A percentile compares a stretch with the other conserved stretches of the same genome.
Evolutionary conservation across 345 rosid species (phyloP).

Genomic region (Populus alba): DNA sequence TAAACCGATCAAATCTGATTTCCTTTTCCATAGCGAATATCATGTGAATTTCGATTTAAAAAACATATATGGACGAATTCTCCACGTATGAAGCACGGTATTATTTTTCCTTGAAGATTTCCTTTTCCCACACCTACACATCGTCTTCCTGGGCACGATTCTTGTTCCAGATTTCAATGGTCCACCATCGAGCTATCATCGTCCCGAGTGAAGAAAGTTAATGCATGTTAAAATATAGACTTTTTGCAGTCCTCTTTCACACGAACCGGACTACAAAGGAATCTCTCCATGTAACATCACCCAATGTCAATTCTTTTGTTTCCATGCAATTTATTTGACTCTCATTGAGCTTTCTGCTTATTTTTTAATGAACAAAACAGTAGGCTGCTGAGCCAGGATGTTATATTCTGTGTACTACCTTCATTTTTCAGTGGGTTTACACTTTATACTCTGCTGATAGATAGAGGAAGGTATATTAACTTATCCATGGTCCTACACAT

Average conservation of each 20-base stretch:
- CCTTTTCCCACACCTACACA: background rate
- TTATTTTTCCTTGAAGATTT: background rate
- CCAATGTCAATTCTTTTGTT: background rate
- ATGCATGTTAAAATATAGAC: background rate
- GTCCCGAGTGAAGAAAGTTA: background rate
- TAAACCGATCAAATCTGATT: too few relatives aligned
- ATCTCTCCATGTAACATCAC: background rate
- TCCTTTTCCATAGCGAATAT: too few relatives aligned
- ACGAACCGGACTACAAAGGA: background rate
- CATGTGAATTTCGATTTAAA: too few relatives aligned
- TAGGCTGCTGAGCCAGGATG: background rate
- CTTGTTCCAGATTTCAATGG: background rate
- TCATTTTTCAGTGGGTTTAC: background rate
- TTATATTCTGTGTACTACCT: background rate
- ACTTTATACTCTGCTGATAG: background rate
- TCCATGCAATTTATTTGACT: background rate
- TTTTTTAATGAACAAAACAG: too few relatives aligned
- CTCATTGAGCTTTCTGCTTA: background rate
- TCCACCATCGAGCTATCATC: background rate
- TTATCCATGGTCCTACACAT: background rate
- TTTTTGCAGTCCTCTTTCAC: background rate
- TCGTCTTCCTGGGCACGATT: background rate
- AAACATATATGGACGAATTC: too few relatives aligned
- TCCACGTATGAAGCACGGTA: too few relatives aligned
- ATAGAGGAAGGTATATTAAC: background rate